phyloP scores from a whole-genome alignment of 208 protist species.

The Entamoeba nuttalli region DNA sequence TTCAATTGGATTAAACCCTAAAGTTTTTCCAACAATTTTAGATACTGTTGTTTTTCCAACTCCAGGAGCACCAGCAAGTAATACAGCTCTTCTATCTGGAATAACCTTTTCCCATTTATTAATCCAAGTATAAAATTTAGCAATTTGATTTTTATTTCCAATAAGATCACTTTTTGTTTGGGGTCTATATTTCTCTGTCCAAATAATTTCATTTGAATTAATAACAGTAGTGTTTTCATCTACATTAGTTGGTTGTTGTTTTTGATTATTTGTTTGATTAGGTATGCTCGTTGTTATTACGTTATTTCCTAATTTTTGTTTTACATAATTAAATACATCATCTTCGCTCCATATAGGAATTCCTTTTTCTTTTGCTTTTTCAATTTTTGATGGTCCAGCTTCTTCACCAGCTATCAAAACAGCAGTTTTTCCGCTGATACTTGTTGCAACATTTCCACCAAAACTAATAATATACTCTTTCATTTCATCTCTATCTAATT shows the following conservation, averaged over 20 bases:
- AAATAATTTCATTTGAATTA: neutral
- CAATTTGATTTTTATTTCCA: neutral
- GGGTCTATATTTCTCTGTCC: neutral
- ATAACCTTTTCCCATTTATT: neutral
- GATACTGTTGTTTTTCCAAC: constrained; percentile 94
- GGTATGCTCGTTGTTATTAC: neutral
- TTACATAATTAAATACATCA: neutral
- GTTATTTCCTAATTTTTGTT: neutral
- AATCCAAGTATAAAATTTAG: neutral
- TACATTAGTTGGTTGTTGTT: neutral
- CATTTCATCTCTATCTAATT: neutral
- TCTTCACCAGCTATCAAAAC: neutral
- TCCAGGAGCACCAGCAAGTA: constrained; percentile 79
- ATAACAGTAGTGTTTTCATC: neutral
- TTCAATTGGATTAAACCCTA: constrained; percentile 74
- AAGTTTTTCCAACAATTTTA: constrained; percentile 57
- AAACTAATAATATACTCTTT: neutral
- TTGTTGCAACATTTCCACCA: neutral
- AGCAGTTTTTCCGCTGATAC: neutral
- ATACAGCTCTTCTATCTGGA: neutral
- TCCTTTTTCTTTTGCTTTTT: neutral
- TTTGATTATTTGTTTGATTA: neutral
- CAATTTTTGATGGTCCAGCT: neutral
- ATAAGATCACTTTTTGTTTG: neutral
- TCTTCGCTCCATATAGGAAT: neutral